A percentile compares a stretch with the other conserved stretches of the same genome.
Conservation (phyloP, 768 basidiomycete species). For the Amanita subjunquillea region DNA sequence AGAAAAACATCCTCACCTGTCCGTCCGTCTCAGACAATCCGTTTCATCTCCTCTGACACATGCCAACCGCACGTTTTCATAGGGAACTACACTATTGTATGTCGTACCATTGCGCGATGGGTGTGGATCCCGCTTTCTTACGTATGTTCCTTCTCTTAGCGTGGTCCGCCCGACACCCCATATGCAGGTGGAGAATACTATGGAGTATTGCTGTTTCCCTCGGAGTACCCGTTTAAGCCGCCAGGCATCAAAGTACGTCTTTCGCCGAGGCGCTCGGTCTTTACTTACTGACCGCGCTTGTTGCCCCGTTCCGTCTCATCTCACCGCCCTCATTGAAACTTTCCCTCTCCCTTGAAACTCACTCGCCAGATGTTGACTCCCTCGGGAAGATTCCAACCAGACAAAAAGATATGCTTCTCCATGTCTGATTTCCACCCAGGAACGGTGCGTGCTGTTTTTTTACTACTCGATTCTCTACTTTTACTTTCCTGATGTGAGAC, state of each 20-base stretch:
- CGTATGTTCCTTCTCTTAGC: slow-evolving; percentile 30
- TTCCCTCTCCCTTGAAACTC: slow-evolving; percentile 1
- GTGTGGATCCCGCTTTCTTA: slow-evolving; percentile 7
- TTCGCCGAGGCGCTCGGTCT: not conserved
- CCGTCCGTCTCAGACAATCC: slow-evolving; percentile 21
- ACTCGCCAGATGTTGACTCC: slow-evolving; percentile 74
- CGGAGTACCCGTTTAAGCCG: slow-evolving; percentile 95
- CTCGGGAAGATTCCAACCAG: slow-evolving; percentile 82
- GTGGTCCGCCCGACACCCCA: slow-evolving; percentile 90
- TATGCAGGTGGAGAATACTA: slow-evolving; percentile 92
- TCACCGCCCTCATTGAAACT: not conserved
- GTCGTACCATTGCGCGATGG: slow-evolving; percentile 9
- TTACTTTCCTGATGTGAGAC: not conserved
- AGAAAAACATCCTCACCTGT: slow-evolving; percentile 97
- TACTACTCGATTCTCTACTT: not conserved
- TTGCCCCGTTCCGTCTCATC: not conserved
- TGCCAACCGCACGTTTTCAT: slow-evolving; percentile 3
- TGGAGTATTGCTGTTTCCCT: slow-evolving; percentile 83
- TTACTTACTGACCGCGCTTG: not conserved
- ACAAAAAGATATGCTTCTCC: slow-evolving; percentile 95
- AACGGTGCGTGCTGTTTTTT: slow-evolving; percentile 45
- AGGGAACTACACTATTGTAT: slow-evolving; percentile 95
- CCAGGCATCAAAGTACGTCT: slow-evolving; percentile 83
- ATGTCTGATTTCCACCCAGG: slow-evolving; percentile 96
- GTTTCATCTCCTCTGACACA: not conserved